Base-by-base conservation (phyloP, 2,329 filamentous ascomycete species). In the Scytalidium sp. region DNA sequence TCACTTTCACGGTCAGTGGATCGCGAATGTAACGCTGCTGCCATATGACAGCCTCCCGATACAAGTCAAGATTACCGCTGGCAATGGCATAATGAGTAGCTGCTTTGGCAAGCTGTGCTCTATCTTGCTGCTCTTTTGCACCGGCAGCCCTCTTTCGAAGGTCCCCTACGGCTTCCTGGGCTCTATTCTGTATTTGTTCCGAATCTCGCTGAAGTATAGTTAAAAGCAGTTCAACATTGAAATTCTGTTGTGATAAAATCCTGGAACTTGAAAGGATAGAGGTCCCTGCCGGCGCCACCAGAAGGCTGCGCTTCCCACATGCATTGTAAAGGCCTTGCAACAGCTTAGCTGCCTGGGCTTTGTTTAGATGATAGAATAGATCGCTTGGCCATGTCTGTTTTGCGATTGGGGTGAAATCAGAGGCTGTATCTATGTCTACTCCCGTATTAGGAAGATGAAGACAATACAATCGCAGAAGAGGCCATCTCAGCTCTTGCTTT, bases 1-100 rank as follows among this genome's bases (percentile, higher is more conserved):
- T 50, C 3, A 42, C 48, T 36, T 55, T 56, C 3, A 58, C 53
- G 3, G 64, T 66, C 19, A 61, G 44, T 6, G 65, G 61, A 56
- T 73, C 70, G 20, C 64, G 64, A n/a, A 67, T 56, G 49, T 64
- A 72, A 2, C 66, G 60, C 6, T 60, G 64, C 1, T 63, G 55
- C 70, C 70, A 73, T 2, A 60, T 27, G 2, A 70, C 29, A 1
- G 62, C 60, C 5, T 67, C 59, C 19, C 54, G 56, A 19, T 63
- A 62, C 2, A 70, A 15, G 1, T 60, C 51, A 1, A 68, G 47
- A 9, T 61, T 68, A 2, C 64, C 63, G 43, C 64, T 69, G 15
- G 64, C 64, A 3, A 64, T 58, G 11, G 67, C 61, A 50, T 56
- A 67, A 23, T 53, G 49, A 13, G 67, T 20, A 2, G 62, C 62